Base-by-base conservation (phyloP, 148 eudicot genomes). In the Rheum nobile region DNA sequence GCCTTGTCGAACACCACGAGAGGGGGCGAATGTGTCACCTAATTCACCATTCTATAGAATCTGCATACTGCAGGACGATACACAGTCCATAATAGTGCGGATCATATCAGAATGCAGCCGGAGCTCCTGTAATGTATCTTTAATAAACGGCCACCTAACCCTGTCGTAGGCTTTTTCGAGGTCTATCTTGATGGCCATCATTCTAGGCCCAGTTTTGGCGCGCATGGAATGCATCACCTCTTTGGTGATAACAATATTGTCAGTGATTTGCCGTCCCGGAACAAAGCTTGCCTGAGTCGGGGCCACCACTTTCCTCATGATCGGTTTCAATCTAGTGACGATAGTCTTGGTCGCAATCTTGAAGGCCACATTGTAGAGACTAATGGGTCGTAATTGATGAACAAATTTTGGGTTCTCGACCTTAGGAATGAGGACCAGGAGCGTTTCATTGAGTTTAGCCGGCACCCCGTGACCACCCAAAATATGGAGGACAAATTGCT, bases 141-240 rank as follows among this genome's bases (percentile, higher is more conserved):
- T 19, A 0, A 47, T 0, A 0, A 47, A 47, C 19, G 2, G 0
- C n/a, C 52, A 47, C 3, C 52, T 11, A 5, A 47, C 3, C 4
- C 52, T 0, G 1, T 47, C n/a, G 14, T 47, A 47, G 21, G n/a
- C 52, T 5, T 47, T 47, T n/a, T 47, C 52, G 0, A 47, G 4
- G 0, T 47, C 19, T 0, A 17, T 47, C 0, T 47, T 47, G 3
- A 47, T 17, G 0, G 21, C 21, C n/a, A 17, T 47, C 3, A 47
- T 0, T 0, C 5, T 1, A 0, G 16, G 12, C 1, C 52, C 19
- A 0, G 2, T 0, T n/a, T 3, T 2, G 0, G 0, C 1, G 0
- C 21, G 2, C 26, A 52, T 52, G 28, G 26, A 4, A 6, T n/a
- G 59, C 4, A 52, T 6, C 1, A 52, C 26, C 11, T 52, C 59